Evolutionary conservation across 257 asterid genomes (phyloP).

Genomic region (Primulina eburnea): DNA sequence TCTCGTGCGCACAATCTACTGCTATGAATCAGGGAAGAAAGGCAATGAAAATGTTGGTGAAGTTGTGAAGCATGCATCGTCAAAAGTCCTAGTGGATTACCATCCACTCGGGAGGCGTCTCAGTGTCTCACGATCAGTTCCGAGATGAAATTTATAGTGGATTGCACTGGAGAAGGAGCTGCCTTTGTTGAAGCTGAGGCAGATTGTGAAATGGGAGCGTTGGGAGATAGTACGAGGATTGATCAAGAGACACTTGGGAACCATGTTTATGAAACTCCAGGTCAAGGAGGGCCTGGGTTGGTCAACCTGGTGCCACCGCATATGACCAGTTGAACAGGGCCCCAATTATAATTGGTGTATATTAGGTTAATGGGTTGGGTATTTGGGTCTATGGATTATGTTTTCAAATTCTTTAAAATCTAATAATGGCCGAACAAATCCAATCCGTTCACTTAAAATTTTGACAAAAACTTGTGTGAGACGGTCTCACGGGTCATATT

Average conservation of each 20-base stretch:
- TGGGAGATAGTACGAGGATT: slow-evolving; percentile 75
- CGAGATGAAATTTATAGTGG: slow-evolving; percentile 68
- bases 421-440: too few species aligned
- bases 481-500: too few species aligned
- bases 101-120: slow-evolving; percentile 78
- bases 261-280: slow-evolving; percentile 77
- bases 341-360: too few species aligned
- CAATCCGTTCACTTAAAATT: too few species aligned
- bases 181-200: slow-evolving; percentile 88
- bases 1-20: slow-evolving; percentile 69
- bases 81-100: slow-evolving; percentile 65
- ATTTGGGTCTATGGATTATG: too few species aligned
- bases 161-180: slow-evolving; percentile 82
- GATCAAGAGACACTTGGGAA: slow-evolving; percentile 74
- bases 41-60: slow-evolving; percentile 48
- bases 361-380: too few species aligned
- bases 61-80: slow-evolving; percentile 58
- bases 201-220: slow-evolving; percentile 44
- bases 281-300: neutral
- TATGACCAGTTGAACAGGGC: too few species aligned
- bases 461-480: too few species aligned
- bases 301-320: too few species aligned
- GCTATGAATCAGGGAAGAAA: slow-evolving; percentile 56
- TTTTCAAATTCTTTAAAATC: too few species aligned
- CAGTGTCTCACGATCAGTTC: slow-evolving; percentile 52